Evolutionary conservation across 2,329 filamentous ascomycete genomes (phyloP).

Genomic region (Phaeosphaeriaceae sp.): DNA sequence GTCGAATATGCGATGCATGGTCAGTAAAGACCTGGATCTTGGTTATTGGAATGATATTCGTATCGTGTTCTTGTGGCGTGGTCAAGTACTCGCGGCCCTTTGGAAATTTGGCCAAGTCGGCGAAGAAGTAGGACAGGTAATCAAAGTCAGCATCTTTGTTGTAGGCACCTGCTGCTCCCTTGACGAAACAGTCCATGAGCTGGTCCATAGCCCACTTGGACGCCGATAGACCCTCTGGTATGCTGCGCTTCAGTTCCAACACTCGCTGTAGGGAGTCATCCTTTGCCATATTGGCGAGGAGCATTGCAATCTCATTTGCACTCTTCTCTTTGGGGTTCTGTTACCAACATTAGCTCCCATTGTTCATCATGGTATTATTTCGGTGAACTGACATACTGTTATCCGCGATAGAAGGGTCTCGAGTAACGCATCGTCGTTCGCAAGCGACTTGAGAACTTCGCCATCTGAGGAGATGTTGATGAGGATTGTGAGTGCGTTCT

Average conservation of each 20-base stretch:
- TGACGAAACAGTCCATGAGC: constrained; percentile 94
- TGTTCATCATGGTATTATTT: not conserved
- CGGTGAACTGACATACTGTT: constrained; percentile 68
- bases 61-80: constrained; percentile 75
- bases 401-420: constrained; percentile 75
- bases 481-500: constrained; percentile 88
- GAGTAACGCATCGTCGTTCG: constrained; percentile 80
- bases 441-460: constrained; percentile 75
- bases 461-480: constrained; percentile 82
- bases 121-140: constrained; percentile 92
- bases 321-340: constrained; percentile 77
- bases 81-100: constrained; percentile 79
- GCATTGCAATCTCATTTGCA: constrained; percentile 85
- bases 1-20: constrained; percentile 79
- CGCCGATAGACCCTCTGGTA: constrained; percentile 73
- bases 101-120: constrained; percentile 82
- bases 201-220: constrained; percentile 83
- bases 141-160: constrained; percentile 89
- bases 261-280: constrained; percentile 74
- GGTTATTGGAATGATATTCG: constrained; percentile 78
- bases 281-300: constrained; percentile 91
- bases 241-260: constrained; percentile 69
- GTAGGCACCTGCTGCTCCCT: constrained; percentile 80
- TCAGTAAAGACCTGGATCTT: constrained; percentile 96
- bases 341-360: constrained; percentile 10